Evolutionary conservation across 75 land plant species (phyloP).

Genomic region (Sequoia sempervirens): DNA sequence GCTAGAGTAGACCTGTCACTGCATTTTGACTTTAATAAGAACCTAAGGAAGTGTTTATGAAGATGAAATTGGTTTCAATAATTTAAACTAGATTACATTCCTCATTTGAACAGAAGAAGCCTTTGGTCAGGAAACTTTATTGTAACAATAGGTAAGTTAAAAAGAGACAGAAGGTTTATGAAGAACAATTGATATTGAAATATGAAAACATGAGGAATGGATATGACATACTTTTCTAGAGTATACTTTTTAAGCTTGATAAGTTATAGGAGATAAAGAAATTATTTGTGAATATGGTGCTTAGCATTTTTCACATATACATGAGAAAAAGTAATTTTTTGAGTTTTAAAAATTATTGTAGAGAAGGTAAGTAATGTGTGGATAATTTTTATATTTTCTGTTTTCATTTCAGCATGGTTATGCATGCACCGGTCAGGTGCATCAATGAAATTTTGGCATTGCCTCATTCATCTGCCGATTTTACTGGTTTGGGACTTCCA

Average conservation of each 20-base stretch:
- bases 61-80: background rate
- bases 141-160: background rate
- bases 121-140: background rate
- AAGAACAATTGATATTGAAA: background rate
- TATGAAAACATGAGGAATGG: background rate
- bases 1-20: background rate
- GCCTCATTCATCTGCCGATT: conserved; percentile 52
- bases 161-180: background rate
- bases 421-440: conserved; percentile 71
- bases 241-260: too few species aligned
- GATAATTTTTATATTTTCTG: background rate
- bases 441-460: conserved; percentile 74
- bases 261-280: background rate
- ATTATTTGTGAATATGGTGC: background rate
- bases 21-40: background rate
- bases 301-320: background rate
- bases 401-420: conserved; percentile 49
- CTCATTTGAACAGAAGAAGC: background rate
- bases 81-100: background rate
- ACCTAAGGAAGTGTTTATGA: background rate
- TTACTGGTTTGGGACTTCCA: conserved; percentile 32
- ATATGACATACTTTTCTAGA: too few species aligned
- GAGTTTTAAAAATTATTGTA: background rate
- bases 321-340: background rate
- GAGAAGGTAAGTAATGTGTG: background rate